Evolutionary conservation across 768 basidiomycete species (phyloP), one percentile per base, ranked within the genome.

Genomic region (Termitomyces bulborhizus): DNA sequence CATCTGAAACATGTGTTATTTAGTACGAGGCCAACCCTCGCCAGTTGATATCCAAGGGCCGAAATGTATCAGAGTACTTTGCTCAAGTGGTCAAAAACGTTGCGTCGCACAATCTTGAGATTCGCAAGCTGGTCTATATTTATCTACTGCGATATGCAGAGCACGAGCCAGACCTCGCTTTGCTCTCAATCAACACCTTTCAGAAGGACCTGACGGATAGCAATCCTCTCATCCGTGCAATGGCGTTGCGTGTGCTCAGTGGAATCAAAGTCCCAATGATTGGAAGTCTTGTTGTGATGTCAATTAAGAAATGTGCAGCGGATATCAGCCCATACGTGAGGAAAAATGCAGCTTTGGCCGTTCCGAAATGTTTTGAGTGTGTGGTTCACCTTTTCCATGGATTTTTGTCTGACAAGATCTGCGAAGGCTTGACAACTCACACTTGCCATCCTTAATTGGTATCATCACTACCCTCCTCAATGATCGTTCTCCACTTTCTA

Each of bases 81-180:
- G 90, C 97, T 4, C 90, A 90, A 65, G 97, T 99, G 27, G 94
- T 98, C 63, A 98, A 95, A 76, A 95, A 95, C 63, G 96, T 98
- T 40, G 93, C 93, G 1, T 90, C 93, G 2, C 83, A 85, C 53
- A 91, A 92, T 65, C 83, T 98, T 47, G 93, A 97, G 70, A 88
- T 96, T 63, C 85, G 96, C 56, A 98, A 98, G 72, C 84, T 99
- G 51, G 93, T 98, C 39, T 98, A 98, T 70, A 96, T 98, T 60
- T 99, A 96, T 73, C 86, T 99, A 60, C 76, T 98, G 44, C 87
- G 93, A 57, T 95, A 97, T 70, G 93, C 97, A 48, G 86, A 90
- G 41, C 83, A 86, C 34, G 94, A 97, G 63, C 95, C 97, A 13
- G 97, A 98, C 69, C 85, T 98, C 46, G 90, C 96, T 1, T 73